Base-by-base conservation (phyloP, 2,329 filamentous ascomycete species). In the Fusarium sp. region DNA sequence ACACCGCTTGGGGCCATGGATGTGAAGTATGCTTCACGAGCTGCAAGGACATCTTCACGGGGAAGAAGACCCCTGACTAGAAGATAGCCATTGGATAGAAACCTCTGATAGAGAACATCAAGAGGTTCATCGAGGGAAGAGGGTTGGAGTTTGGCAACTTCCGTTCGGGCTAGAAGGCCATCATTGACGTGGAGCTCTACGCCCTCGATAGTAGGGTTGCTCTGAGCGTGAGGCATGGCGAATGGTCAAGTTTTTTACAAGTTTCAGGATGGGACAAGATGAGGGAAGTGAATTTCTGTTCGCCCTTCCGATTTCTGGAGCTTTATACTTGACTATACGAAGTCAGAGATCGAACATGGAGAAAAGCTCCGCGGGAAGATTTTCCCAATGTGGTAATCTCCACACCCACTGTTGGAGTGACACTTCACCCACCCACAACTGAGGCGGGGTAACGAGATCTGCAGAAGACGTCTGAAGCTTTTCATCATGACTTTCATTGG, bases 11-110 rank as follows among this genome's bases (percentile, higher is more conserved):
- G 82, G 2, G 83, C 78, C 7, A 90, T 78, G 45, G 84, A 83
- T 5, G 78, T 76, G 74, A 89, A 89, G 74, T 89, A 89, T 32
- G 81, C 76, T 58, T 83, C 78, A 3, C 87, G 83, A 11, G 84
- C 83, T 37, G 80, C 78, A 11, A 88, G 79, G 2, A 89, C 86
- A 55, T 88, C 85, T 4, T 79, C 75, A 4, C 83, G 82, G 0
- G 87, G 87, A 3, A 89, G 76, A 0, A 89, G 74, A 1, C 82
- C 82, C 68, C 88, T 89, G 4, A 89, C 57, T 56, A 86, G 86
- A 28, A 89, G 74, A 67, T 89, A 88, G 23, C 86, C 86, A 47
- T 89, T 56, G 2, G 25, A 28, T 12, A 49, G 43, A 13, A 49
- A 49, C 14, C 54, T 23, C 14, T 56, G 23, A 16, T 56, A 56